Conservation (phyloP, 108 stramenopile species). For the Skeletonema menzelii region DNA sequence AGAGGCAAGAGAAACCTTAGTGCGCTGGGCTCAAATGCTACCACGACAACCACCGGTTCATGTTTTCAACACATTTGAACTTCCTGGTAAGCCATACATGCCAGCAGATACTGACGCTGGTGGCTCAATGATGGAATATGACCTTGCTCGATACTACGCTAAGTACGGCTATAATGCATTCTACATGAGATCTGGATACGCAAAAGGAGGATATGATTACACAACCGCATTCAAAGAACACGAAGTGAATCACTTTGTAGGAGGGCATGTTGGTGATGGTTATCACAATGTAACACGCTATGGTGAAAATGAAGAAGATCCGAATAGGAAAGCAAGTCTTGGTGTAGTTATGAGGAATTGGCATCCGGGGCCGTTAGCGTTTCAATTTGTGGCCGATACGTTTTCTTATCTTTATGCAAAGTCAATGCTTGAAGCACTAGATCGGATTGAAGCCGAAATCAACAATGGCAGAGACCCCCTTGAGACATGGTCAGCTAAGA, state of each 20-base stretch:
- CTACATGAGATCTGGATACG: conserved; percentile 44
- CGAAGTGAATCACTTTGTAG: conserved; percentile 30
- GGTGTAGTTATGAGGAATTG: conserved; percentile 58
- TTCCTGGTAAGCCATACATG: neutral
- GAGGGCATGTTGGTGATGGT: conserved; percentile 44
- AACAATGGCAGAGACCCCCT: conserved; percentile 27
- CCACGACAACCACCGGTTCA: conserved; percentile 44
- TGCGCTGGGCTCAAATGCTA: conserved; percentile 49
- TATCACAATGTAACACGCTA: conserved; percentile 54
- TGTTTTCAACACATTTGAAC: conserved; percentile 37
- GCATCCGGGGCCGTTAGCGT: conserved; percentile 46
- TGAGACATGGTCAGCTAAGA: conserved; percentile 31
- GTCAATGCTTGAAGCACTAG: conserved; percentile 42
- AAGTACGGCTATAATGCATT: conserved; percentile 51
- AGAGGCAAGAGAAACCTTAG: conserved; percentile 29
- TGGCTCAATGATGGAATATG: conserved; percentile 11
- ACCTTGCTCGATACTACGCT: conserved; percentile 34
- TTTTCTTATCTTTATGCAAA: conserved; percentile 48
- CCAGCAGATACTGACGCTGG: neutral
- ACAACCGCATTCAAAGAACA: conserved; percentile 28
- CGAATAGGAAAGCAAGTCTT: conserved; percentile 38
- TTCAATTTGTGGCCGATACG: conserved; percentile 48
- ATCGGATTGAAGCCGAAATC: conserved; percentile 34
- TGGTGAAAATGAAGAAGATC: conserved; percentile 45
- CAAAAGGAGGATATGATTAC: conserved; percentile 46